Percentiles rank a stretch among this genome's conserved stretches.
phyloP scores from a whole-genome alignment of 192 early-diverging fungal species.

The Spizellomyces sp. region DNA sequence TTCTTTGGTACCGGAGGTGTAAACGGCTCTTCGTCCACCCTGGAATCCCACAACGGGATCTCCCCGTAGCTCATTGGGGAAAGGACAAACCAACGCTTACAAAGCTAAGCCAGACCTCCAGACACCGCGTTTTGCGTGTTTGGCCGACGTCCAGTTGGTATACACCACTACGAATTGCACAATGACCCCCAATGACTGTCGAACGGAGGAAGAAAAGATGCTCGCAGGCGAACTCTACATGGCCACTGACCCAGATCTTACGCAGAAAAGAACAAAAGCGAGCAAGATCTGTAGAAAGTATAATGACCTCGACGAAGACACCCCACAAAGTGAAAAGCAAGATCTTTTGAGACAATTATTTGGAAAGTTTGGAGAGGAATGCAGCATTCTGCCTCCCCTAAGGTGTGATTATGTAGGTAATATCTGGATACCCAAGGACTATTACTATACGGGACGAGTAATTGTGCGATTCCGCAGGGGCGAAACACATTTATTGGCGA shows the following conservation, averaged over 20 bases:
- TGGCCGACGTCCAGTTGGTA: constrained; percentile 8
- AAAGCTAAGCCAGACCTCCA: constrained; percentile 24
- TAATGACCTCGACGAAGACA: constrained; percentile 44
- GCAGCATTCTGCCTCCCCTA: constrained; percentile 69
- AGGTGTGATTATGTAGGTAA: constrained; percentile 69
- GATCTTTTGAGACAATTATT: constrained; percentile 50
- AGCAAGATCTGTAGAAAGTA: constrained; percentile 27
- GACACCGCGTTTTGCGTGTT: constrained; percentile 1
- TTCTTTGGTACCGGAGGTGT: neutral
- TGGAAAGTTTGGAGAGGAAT: constrained; percentile 58
- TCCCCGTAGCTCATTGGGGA: neutral
- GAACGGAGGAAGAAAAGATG: constrained; percentile 67
- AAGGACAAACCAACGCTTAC: constrained; percentile 1
- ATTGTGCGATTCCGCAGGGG: constrained; percentile 28
- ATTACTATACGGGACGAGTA: no score
- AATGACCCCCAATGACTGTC: constrained; percentile 5
- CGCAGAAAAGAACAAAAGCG: constrained; percentile 31
- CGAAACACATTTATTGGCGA: constrained; percentile 76
- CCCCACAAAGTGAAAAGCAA: constrained; percentile 19
- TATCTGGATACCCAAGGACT: no score
- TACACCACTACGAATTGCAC: neutral
- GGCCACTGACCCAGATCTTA: constrained; percentile 58
- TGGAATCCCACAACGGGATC: neutral
- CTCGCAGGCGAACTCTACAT: constrained; percentile 61
- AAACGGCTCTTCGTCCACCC: neutral